Evolutionary conservation across 2,329 filamentous ascomycete species (phyloP).

Genomic region (Colletotrichum somersetense): DNA sequence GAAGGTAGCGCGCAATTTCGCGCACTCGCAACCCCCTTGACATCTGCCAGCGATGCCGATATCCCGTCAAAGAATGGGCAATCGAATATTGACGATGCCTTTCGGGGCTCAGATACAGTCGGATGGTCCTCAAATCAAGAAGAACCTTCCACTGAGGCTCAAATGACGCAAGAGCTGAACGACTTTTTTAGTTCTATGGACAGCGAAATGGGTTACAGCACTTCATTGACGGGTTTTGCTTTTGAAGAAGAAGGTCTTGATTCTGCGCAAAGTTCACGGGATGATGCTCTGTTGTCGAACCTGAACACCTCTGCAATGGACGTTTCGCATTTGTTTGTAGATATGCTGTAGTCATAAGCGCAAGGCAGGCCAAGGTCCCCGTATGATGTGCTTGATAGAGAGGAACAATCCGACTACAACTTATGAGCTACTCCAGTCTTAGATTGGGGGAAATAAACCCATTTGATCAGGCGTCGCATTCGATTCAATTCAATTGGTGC

Average conservation of each 20-base stretch:
- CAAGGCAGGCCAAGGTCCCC: neutral
- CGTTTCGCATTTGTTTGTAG: slow-evolving; percentile 32
- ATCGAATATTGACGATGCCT: neutral
- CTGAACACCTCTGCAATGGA: slow-evolving; percentile 12
- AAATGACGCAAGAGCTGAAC: slow-evolving; percentile 35
- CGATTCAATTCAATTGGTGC: neutral
- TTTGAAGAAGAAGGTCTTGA: neutral
- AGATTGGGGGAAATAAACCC: too few species aligned
- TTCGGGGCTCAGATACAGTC: neutral
- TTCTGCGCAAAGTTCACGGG: neutral
- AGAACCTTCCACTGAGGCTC: slow-evolving; percentile 10
- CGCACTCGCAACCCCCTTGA: neutral
- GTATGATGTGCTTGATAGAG: neutral
- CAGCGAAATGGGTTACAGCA: neutral
- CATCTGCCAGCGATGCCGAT: neutral
- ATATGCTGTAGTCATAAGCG: slow-evolving; percentile 24
- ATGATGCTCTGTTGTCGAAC: neutral
- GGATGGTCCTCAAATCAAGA: neutral
- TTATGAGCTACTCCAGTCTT: neutral
- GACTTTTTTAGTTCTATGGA: slow-evolving; percentile 35
- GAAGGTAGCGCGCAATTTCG: neutral
- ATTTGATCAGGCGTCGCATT: neutral
- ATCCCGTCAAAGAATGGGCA: neutral
- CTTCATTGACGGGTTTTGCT: slow-evolving; percentile 14
- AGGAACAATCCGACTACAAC: neutral